Conservation (phyloP, 805 yeast genomes). For the Torulaspora gathmanii region DNA sequence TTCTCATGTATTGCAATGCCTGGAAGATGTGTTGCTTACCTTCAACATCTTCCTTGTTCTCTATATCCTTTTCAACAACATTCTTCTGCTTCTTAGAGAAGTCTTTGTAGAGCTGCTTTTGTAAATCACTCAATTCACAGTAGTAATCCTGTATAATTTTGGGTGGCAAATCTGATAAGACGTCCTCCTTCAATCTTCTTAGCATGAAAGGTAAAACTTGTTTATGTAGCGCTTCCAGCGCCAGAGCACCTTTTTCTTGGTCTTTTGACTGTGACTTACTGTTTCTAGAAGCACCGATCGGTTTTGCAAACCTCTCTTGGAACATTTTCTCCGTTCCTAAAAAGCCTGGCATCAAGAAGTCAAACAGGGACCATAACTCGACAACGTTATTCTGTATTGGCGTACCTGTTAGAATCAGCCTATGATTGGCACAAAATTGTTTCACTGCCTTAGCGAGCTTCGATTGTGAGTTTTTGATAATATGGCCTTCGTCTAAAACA, state of each 20-base stretch:
- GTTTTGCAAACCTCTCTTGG: slow-evolving; percentile 95
- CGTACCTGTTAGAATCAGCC: slow-evolving; percentile 90
- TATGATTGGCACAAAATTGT: slow-evolving; percentile 73
- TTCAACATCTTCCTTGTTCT: slow-evolving; percentile 43
- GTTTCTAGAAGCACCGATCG: slow-evolving; percentile 89
- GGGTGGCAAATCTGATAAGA: slow-evolving; percentile 92
- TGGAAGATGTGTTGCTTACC: slow-evolving; percentile 92
- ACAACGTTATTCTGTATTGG: slow-evolving; percentile 97
- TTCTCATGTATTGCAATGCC: slow-evolving; percentile 94
- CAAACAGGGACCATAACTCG: slow-evolving; percentile 96
- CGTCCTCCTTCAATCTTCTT: slow-evolving; percentile 94
- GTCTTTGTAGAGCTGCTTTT: slow-evolving; percentile 79
- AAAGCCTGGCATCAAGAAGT: slow-evolving; percentile 97
- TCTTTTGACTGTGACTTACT: slow-evolving; percentile 86
- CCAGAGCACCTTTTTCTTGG: slow-evolving; percentile 95
- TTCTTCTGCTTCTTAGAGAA: slow-evolving; percentile 82
- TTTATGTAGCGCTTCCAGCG: slow-evolving; percentile 91
- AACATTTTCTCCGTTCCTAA: slow-evolving; percentile 91
- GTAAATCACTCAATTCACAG: slow-evolving; percentile 90
- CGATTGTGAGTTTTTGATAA: slow-evolving; percentile 85
- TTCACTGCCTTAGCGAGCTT: slow-evolving; percentile 88
- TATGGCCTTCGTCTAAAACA: slow-evolving; percentile 96
- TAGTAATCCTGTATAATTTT: slow-evolving; percentile 97
- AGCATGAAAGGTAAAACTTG: slow-evolving; percentile 95
- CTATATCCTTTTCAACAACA: slow-evolving; percentile 60